phyloP scores from a whole-genome alignment of 164 flowering plant genomes.

The Vitis labrusca region DNA sequence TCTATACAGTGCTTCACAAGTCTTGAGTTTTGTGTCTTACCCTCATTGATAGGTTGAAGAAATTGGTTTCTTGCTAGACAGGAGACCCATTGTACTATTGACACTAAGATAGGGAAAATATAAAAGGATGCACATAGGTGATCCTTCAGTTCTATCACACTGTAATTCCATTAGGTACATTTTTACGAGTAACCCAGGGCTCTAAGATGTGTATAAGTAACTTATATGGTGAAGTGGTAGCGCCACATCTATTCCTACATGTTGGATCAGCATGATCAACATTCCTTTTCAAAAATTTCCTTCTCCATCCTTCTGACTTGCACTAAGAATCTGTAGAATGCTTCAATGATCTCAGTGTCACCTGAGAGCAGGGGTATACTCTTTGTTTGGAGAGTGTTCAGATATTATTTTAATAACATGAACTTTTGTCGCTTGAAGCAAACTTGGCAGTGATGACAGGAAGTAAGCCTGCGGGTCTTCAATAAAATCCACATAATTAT shows the following conservation, averaged over 20 bases:
- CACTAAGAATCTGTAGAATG: conserved; percentile 66
- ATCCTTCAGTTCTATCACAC: conserved; percentile 26
- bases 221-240: conserved; percentile 88
- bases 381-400: conserved; percentile 93
- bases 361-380: conserved; percentile 82
- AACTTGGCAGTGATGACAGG: conserved; percentile 66
- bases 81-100: too few species aligned
- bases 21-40: too few species aligned
- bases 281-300: conserved; percentile 50
- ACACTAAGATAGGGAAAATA: too few species aligned
- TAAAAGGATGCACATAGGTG: too few species aligned
- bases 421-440: conserved; percentile 66
- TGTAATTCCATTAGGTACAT: conserved; percentile 86
- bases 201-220: conserved; percentile 80
- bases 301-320: conserved; percentile 71
- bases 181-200: conserved; percentile 87
- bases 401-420: conserved; percentile 88
- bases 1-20: too few species aligned
- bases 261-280: conserved; percentile 51
- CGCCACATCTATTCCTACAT: conserved; percentile 77
- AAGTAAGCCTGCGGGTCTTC: conserved; percentile 75
- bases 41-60: too few species aligned
- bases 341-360: conserved; percentile 63
- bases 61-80: too few species aligned
- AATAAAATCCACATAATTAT: conserved; percentile 51